Base-by-base conservation (phyloP, 495 filamentous ascomycete genomes). In the Sordaria brevicollis region DNA sequence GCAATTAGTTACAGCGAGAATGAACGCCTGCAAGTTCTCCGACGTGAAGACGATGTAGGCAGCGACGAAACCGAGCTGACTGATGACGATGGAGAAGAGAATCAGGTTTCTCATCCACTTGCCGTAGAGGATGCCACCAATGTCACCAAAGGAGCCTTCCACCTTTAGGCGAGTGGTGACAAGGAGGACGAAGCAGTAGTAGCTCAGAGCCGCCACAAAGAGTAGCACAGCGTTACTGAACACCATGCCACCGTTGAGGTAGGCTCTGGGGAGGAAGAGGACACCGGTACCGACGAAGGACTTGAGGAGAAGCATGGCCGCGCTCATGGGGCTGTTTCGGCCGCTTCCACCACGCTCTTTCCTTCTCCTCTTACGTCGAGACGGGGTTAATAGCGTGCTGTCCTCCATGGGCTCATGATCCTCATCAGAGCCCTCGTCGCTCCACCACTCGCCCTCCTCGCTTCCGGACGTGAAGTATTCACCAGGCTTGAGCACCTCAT, bases 31-130 rank as follows among this genome's bases (percentile, higher is more conserved):
- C 67, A 99, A 79, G 71, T 97, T 99, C 77, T 97, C 92, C 9
- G 93, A 91, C 6, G 94, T 97, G 77, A 99, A 99, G 68, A 99
- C 95, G 71, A 97, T 97, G 79, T 98, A 98, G n/a, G 95, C 95
- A 7, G 93, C 89, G 5, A 97, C 92, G 76, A 99, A 99, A 37
- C 95, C 95, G 65, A 99, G 85, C 78, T 99, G 95, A 76, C 92
- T 96, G 73, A 97, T 83, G 35, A 97, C 93, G 73, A 99, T 94
- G 1, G 94, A 97, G 31, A 83, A 82, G 37, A 97, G 88, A 75
- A 99, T 98, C 67, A 96, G 83, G 54, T 85, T 85, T 71, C 94
- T 86, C 91, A 99, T 92, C 84, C 89, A 91, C 69, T 90, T 91
- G 65, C 95, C 95, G 77, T 92, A 98, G n/a, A 98, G 82, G 57